Percentiles rank a stretch among this genome's conserved stretches.
Conservation (phyloP, 192 early-diverging fungal genomes). For the Podila minutissima region DNA sequence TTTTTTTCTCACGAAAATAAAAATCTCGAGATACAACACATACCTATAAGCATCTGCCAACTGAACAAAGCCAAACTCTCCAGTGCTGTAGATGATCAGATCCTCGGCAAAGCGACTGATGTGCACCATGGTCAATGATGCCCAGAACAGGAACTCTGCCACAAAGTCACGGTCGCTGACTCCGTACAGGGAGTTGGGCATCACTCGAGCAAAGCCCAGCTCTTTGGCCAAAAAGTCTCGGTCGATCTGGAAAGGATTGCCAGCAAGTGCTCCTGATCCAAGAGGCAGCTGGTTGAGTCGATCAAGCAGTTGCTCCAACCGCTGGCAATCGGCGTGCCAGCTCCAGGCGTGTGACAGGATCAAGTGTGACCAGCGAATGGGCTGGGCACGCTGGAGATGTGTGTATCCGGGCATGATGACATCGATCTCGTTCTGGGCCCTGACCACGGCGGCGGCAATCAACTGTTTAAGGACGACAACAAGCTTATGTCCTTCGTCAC, state of each 20-base stretch:
- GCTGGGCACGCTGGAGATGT: constrained; percentile 98
- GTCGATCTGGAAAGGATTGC: constrained; percentile 97
- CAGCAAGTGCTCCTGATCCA: constrained; percentile 94
- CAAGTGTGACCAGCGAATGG: constrained; percentile 96
- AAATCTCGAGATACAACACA: neutral
- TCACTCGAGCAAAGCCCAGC: constrained; percentile 85
- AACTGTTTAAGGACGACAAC: constrained; percentile 78
- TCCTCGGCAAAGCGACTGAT: constrained; percentile 93
- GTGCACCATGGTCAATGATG: constrained; percentile 92
- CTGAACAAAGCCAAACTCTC: constrained; percentile 95
- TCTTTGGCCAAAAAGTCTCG: constrained; percentile 89
- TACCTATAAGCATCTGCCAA: constrained; percentile 95
- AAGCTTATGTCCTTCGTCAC: constrained; percentile 78
- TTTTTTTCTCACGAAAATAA: constrained; percentile 1
- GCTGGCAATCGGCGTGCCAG: constrained; percentile 89
- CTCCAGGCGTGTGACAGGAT: constrained; percentile 91
- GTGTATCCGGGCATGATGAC: constrained; percentile 99
- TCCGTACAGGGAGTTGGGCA: constrained; percentile 92
- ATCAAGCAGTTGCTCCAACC: constrained; percentile 81
- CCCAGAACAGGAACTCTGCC: constrained; percentile 96
- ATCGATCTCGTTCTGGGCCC: constrained; percentile 92
- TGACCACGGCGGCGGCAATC: constrained; percentile 73
- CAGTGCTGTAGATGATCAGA: constrained; percentile 92
- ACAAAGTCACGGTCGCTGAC: constrained; percentile 98
- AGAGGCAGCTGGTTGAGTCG: constrained; percentile 89